Evolutionary conservation across 257 asterid genomes (phyloP).

Genomic region (Plantago major): DNA sequence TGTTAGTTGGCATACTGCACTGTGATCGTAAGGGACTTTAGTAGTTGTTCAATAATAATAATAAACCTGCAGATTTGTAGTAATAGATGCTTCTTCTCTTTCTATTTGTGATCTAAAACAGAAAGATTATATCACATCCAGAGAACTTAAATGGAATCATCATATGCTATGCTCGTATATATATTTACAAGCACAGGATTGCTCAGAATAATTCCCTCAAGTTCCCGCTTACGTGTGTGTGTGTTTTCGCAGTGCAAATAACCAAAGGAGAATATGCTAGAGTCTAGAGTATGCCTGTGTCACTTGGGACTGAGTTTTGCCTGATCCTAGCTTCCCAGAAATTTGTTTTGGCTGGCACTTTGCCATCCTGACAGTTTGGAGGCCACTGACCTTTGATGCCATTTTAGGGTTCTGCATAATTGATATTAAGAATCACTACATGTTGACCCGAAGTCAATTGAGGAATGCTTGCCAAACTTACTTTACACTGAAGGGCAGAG

Average conservation of each 20-base stretch:
- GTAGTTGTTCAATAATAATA: too few species aligned
- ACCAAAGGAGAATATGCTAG: slow-evolving; percentile 7
- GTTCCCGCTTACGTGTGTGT: too few species aligned
- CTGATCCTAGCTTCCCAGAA: slow-evolving; percentile 43
- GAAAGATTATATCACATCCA: not conserved
- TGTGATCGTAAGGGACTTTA: too few species aligned
- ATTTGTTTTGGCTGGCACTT: slow-evolving; percentile 55
- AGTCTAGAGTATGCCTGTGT: slow-evolving; percentile 33
- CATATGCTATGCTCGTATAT: not conserved
- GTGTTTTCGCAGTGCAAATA: not conserved
- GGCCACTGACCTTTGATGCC: slow-evolving; percentile 35
- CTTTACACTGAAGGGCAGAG: slow-evolving; percentile 42
- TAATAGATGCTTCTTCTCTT: not conserved
- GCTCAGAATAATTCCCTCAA: too few species aligned
- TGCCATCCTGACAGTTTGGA: slow-evolving; percentile 33
- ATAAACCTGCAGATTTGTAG: not conserved
- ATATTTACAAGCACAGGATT: not conserved
- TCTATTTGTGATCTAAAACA: slow-evolving; percentile 4
- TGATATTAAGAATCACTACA: slow-evolving; percentile 18
- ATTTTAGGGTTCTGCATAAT: slow-evolving; percentile 43
- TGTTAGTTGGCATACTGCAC: too few species aligned
- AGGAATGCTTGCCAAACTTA: slow-evolving; percentile 18
- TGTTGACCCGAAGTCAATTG: slow-evolving; percentile 10
- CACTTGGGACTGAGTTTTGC: slow-evolving; percentile 41
- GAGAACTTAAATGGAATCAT: not conserved